phyloP scores from a whole-genome alignment of 202 grass and related monocot species.

The Hordeum pubiflorum region DNA sequence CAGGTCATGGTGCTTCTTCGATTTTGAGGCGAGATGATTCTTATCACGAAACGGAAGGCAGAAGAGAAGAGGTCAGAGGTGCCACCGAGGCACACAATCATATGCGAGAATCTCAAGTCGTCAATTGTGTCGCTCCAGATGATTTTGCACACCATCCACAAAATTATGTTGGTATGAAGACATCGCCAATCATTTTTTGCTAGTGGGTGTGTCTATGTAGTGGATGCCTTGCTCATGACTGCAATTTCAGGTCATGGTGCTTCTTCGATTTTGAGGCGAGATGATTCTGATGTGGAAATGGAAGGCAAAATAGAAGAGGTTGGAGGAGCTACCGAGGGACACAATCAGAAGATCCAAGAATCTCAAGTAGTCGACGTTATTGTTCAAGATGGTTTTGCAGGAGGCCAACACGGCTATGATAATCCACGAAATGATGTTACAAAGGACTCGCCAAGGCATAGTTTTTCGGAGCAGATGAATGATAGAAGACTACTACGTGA shows the following conservation, averaged over 20 bases:
- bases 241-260: background rate
- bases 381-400: constrained; percentile 14
- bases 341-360: constrained; percentile 2
- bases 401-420: background rate
- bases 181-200: background rate
- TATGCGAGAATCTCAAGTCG: background rate
- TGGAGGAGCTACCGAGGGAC: constrained; percentile 9
- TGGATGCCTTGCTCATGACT: background rate
- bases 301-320: background rate
- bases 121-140: background rate
- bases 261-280: background rate
- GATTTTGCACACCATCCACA: background rate
- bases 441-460: background rate
- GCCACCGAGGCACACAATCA: background rate
- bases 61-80: background rate
- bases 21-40: background rate
- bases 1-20: background rate
- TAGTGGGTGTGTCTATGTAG: background rate
- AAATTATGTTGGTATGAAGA: constrained; percentile 7
- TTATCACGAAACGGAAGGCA: constrained; percentile 4
- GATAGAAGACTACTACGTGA: constrained; percentile 4
- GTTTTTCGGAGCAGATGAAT: constrained; percentile 9
- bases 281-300: background rate
- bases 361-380: background rate
- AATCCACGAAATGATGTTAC: background rate